Evolutionary conservation across 257 asterid species (phyloP).

Genomic region (Capsicum pubescens): DNA sequence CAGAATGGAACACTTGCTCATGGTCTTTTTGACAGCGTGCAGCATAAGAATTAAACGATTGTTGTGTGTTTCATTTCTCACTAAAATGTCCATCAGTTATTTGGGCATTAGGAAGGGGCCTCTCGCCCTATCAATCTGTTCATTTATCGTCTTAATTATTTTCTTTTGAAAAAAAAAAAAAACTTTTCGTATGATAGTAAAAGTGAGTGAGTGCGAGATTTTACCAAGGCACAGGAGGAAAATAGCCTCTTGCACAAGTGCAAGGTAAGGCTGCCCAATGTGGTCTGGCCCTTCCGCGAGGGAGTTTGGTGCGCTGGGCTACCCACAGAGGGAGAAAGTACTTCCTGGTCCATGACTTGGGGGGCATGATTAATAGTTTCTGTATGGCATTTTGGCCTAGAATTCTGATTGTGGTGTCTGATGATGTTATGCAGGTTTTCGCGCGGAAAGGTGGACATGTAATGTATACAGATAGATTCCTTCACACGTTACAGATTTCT

Average conservation of each 20-base stretch:
- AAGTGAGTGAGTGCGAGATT: neutral
- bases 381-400: neutral
- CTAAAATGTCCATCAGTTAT: neutral
- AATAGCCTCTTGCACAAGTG: neutral
- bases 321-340: neutral
- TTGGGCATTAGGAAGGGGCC: slow-evolving; percentile 1
- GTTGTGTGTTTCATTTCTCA: neutral
- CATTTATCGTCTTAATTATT: neutral
- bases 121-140: neutral
- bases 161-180: neutral
- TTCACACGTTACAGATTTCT: neutral
- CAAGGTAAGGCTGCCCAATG: neutral
- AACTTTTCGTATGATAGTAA: neutral
- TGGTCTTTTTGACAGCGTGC: neutral
- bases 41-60: neutral
- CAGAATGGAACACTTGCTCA: neutral
- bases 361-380: neutral
- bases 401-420: neutral
- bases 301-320: neutral
- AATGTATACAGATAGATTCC: neutral
- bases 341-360: neutral
- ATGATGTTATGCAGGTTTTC: slow-evolving; percentile 6
- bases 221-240: neutral
- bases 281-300: neutral
- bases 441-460: neutral